phyloP scores from a whole-genome alignment of 176 grass and related monocot genomes.

The Pontederia paniculata region DNA sequence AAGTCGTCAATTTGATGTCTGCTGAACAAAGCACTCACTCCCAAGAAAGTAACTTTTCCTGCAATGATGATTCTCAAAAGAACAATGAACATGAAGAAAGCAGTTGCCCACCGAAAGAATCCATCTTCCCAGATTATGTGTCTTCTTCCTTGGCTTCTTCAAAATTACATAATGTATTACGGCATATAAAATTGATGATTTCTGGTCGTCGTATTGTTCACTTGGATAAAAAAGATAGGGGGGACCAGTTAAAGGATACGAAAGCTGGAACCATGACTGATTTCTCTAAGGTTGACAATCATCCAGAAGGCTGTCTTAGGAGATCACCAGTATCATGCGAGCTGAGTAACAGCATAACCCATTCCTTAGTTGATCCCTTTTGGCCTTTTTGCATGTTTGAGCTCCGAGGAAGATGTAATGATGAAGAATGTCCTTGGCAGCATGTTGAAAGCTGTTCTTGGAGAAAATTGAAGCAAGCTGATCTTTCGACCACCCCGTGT shows the following conservation, averaged over 20 bases:
- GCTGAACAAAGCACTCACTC: conserved; percentile 32
- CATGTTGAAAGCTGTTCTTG: conserved; percentile 46
- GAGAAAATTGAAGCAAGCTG: conserved; percentile 46
- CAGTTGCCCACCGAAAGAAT: conserved; percentile 29
- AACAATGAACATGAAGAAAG: conserved; percentile 27
- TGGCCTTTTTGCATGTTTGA: conserved; percentile 98
- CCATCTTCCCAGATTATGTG: conserved; percentile 10
- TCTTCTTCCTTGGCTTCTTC: conserved; percentile 29
- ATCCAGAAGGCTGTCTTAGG: conserved; percentile 17
- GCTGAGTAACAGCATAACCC: conserved; percentile 21
- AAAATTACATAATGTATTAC: conserved; percentile 42
- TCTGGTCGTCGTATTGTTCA: conserved; percentile 20
- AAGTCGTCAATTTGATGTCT: neutral
- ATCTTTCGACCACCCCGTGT: conserved; percentile 18
- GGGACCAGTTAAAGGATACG: conserved; percentile 13
- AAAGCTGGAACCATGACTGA: conserved; percentile 19
- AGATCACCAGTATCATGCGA: conserved; percentile 10
- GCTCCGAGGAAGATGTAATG: conserved; percentile 94
- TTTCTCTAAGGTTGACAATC: conserved; percentile 26
- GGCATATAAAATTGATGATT: conserved; percentile 37
- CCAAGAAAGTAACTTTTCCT: conserved; percentile 37
- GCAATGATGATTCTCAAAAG: conserved; percentile 13
- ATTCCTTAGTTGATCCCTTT: conserved; percentile 58
- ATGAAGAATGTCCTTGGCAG: conserved; percentile 91
- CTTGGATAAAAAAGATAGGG: conserved; percentile 27